These are phyloP conservation scores for Sclerotinia minor DNA, from an alignment of 2,329 filamentous ascomycete species.

Conservation along the genomic window DNA sequence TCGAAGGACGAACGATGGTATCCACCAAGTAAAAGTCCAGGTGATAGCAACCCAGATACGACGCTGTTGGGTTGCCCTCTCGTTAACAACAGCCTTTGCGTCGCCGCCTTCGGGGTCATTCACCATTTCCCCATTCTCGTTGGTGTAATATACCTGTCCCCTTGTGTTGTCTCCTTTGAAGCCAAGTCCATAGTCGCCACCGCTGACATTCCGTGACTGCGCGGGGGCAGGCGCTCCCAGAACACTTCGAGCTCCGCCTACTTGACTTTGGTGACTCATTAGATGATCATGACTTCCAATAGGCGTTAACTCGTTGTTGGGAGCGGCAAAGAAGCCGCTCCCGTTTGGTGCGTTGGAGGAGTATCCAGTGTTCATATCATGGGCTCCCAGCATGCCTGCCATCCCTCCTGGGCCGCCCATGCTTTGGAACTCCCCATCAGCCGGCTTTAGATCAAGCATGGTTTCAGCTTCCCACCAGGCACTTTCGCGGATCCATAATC, in stretches of 20 bases:
- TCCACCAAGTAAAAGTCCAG: constrained; percentile 90
- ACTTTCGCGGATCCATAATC: constrained; percentile 90
- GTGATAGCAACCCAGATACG: constrained; percentile 79
- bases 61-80: constrained; percentile 61
- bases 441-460: constrained; percentile 81
- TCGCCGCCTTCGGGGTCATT: constrained; percentile 78
- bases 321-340: constrained; percentile 69
- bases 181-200: constrained; percentile 87
- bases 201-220: constrained; percentile 56
- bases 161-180: constrained; percentile 78
- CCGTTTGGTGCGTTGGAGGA: constrained; percentile 52
- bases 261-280: constrained; percentile 44
- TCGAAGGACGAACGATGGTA: constrained; percentile 81
- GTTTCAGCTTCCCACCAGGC: constrained; percentile 98
- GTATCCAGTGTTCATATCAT: constrained; percentile 71
- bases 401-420: constrained; percentile 16
- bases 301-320: constrained; percentile 59
- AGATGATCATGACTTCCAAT: constrained; percentile 74
- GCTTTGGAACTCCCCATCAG: constrained; percentile 34
- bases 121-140: constrained; percentile 63
- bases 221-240: constrained; percentile 61
- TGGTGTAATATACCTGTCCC: constrained; percentile 72
- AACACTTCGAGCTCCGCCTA: constrained; percentile 48
- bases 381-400: constrained; percentile 54
- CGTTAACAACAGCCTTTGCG: constrained; percentile 73